These are phyloP conservation scores for Megacollybia platyphylla DNA, from an alignment of 1,284 basidiomycete genomes.

Conservation along the genomic window DNA sequence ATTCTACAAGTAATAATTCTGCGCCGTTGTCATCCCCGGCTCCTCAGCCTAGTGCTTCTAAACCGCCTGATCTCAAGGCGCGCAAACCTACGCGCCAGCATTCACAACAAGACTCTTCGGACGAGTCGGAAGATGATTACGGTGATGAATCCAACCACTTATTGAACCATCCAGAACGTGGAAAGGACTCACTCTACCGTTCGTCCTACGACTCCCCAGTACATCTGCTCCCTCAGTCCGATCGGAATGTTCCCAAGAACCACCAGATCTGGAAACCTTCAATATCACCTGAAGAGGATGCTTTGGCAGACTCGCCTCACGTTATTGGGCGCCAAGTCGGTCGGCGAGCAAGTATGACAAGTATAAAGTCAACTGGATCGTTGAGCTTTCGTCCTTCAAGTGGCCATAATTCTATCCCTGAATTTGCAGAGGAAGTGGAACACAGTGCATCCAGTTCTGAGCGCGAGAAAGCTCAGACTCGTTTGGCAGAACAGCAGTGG, in stretches of 20 bases:
- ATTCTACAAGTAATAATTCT: neutral
- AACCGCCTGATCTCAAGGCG: too few species aligned
- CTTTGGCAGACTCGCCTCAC: slow-evolving; percentile 19
- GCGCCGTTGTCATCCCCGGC: neutral
- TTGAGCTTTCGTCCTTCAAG: slow-evolving; percentile 14
- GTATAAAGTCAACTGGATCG: slow-evolving; percentile 19
- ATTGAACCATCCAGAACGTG: neutral
- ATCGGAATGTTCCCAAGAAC: too few species aligned
- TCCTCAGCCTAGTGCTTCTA: neutral
- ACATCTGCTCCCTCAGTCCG: slow-evolving; percentile 10
- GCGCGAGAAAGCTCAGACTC: slow-evolving; percentile 13
- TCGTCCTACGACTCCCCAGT: slow-evolving; percentile 9
- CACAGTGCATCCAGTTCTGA: slow-evolving; percentile 9
- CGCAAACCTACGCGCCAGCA: too few species aligned
- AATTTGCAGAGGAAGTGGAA: slow-evolving; percentile 15
- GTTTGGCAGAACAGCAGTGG: slow-evolving; percentile 17
- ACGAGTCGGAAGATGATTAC: neutral
- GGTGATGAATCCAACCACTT: neutral
- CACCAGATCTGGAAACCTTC: slow-evolving; percentile 29
- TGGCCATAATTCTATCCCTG: slow-evolving; percentile 12
- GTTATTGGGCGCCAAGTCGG: slow-evolving; percentile 11
- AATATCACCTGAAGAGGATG: slow-evolving; percentile 28
- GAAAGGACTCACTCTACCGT: neutral
- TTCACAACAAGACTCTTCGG: too few species aligned
- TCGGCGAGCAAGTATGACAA: slow-evolving; percentile 24